Evolutionary conservation across 2,329 filamentous ascomycete species (phyloP).

Genomic region (Paramyrothecium sp.): DNA sequence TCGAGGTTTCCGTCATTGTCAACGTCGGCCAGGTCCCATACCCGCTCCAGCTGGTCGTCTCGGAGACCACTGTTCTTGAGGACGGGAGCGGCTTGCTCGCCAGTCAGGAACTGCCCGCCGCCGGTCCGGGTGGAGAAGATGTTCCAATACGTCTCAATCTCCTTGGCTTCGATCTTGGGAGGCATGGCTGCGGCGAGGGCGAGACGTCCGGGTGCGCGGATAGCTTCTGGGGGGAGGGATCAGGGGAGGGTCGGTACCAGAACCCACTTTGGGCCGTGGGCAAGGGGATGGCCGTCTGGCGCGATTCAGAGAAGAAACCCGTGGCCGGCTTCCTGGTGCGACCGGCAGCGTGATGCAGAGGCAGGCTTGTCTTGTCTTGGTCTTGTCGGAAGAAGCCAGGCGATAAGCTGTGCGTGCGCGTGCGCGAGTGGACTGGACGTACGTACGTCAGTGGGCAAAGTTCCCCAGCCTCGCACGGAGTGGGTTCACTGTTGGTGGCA

Average conservation of each 20-base stretch:
- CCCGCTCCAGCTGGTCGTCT: slow-evolving; percentile 82
- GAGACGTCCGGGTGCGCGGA: not conserved
- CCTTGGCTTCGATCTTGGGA: slow-evolving; percentile 60
- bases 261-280: too few species aligned
- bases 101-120: slow-evolving; percentile 58
- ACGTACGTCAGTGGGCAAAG: not conserved
- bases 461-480: not conserved
- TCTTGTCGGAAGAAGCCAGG: too few species aligned
- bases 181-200: slow-evolving; percentile 41
- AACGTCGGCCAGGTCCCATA: slow-evolving; percentile 97
- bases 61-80: slow-evolving; percentile 63
- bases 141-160: slow-evolving; percentile 67
- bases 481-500: not conserved
- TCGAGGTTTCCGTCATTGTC: slow-evolving; percentile 97
- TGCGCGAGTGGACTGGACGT: too few species aligned
- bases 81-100: slow-evolving; percentile 60
- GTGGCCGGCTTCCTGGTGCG: too few species aligned
- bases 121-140: slow-evolving; percentile 61
- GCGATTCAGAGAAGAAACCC: too few species aligned
- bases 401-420: too few species aligned
- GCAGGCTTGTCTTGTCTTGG: too few species aligned
- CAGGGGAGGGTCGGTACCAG: not conserved
- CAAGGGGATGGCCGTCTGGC: too few species aligned
- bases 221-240: not conserved
- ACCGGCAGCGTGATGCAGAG: too few species aligned